Evolutionary conservation across 2,329 filamentous ascomycete species (phyloP), one percentile per base, ranked within the genome.

Genomic region (Kalmusia sp.): DNA sequence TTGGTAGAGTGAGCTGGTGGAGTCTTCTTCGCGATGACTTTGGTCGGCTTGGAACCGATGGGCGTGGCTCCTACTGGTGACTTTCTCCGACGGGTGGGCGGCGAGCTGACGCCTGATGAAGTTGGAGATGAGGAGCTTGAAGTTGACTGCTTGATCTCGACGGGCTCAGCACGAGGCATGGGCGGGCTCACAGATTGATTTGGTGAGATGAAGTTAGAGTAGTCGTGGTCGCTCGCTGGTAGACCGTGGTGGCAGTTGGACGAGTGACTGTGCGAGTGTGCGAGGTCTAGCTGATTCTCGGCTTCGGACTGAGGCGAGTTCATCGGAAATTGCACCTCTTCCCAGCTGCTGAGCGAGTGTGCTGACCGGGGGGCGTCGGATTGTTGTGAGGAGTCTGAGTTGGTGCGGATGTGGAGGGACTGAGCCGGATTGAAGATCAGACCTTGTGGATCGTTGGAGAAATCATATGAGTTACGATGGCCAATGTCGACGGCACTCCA

Each of bases 341-440:
- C 92, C 71, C 96, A 92, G 64, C 89, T 96, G 77, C 91, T 95
- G 79, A 82, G 92, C 73, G 77, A 91, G 34, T 76, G 73, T 72
- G 80, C 89, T 70, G 69, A 88, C 79, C 75, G 73, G 17, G 73
- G 85, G 75, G 64, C 78, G 57, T 84, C 82, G 4, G 87, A 85
- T 28, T 93, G 89, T 1, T 87, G 85, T 1, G 90, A 95, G n/a
- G 92, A 95, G 67, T 96, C 91, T 3, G 93, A 96, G 65, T 89
- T 87, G 49, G 89, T 93, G 63, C 93, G 86, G 68, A 96, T 84
- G 77, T 97, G 93, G 46, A 98, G 61, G 7, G 92, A 96, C 77
- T 96, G 90, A 57, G 89, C 87, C 2, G 93, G 93, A 76, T 97
- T 96, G 81, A 96, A 96, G 68, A 96, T 93, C 61, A 90, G 87